Evolutionary conservation across 2,329 filamentous ascomycete species (phyloP).

Genomic region (Beauveria varroae): DNA sequence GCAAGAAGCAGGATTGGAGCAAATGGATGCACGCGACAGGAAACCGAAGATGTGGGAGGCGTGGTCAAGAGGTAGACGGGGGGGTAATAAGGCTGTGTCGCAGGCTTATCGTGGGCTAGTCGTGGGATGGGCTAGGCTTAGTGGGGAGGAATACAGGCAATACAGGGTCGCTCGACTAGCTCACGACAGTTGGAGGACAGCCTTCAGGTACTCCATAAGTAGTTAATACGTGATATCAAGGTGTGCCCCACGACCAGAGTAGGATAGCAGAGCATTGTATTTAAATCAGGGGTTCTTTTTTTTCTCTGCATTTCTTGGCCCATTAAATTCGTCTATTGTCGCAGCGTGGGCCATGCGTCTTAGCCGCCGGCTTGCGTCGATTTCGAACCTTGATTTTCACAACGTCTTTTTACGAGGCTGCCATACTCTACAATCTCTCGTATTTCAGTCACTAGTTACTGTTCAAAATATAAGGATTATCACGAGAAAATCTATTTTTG

Average conservation of each 20-base stretch:
- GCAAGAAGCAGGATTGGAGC: neutral
- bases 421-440: no score
- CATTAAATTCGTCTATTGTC: neutral
- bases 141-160: neutral
- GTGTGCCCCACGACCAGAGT: no score
- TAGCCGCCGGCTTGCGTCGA: no score
- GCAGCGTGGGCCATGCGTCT: neutral
- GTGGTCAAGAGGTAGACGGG: neutral
- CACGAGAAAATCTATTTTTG: neutral
- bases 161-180: neutral
- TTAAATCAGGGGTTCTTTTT: no score
- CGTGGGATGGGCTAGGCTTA: slow-evolving; percentile 3
- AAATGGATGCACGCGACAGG: slow-evolving; percentile 8
- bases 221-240: no score
- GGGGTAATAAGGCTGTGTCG: neutral
- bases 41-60: neutral
- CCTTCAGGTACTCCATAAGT: no score
- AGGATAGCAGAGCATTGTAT: no score
- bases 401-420: no score
- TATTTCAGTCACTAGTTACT: no score
- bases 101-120: neutral
- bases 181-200: neutral
- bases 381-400: no score
- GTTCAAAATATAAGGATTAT: neutral
- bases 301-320: neutral